Evolutionary conservation across 1,284 basidiomycete species (phyloP), one percentile per base, ranked within the genome.

Genomic region (Omphalotus olearius): DNA sequence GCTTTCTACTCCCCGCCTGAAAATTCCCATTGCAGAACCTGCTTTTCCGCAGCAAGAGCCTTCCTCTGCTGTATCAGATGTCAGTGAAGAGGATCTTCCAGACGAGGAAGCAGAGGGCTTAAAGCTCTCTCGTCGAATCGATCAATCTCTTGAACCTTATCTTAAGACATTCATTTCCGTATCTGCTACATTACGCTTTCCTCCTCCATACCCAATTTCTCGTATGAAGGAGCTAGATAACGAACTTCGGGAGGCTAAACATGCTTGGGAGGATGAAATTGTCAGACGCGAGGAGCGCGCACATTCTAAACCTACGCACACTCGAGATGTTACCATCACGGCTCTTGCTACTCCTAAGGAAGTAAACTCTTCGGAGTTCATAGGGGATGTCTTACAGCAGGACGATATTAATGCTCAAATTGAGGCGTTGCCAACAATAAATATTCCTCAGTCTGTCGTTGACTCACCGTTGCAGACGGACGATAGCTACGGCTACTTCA

Each of bases 181-280:
- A 30, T 96, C 93, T 5, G 88, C 93, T 0, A 91, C 92, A 0
- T 74, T 98, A 37, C 83, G 90, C 10, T 94, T 96, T 65, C 88
- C 87, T 11, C 93, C 94, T 13, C 95, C 95, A 1, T 85, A 90
- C 60, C 88, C 93, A 2, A 81, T 98, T 30, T 75, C 82, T 3
- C 79, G 80, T 54, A 94, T 98, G 91, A 90, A 90, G 59, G 83
- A 91, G 57, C 73, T 96, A 7, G 92, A 96, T 60, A 80, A 85
- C 26, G 77, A 83, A 52, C 76, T 96, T 16, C 71, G 77, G 25
- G 74, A 75, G 38, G 78, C 85, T 6, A 87, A 88, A 56, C 73
- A 75, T 42, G 80, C 79, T 26, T 91, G 91, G 80, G 91, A 95
- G 60, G 90, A 94, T 50, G 89, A 90, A 56, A 77, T 91, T 35